Percentiles rank a stretch among this genome's conserved stretches.
phyloP scores from a whole-genome alignment of 106 monocot genomes.

The Apostasia shenzhenica region DNA sequence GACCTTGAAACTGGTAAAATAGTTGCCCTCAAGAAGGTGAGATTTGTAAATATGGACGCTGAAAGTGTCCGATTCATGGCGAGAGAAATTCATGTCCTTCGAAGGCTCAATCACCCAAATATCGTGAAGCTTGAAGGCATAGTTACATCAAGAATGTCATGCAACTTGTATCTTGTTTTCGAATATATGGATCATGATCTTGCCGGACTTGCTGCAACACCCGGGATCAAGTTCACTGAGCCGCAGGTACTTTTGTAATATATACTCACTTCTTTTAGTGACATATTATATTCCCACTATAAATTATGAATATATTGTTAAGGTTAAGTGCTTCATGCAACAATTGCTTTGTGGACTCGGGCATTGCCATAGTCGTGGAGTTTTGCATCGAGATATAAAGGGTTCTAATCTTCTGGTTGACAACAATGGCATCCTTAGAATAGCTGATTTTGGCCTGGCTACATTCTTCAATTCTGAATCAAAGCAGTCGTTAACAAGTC shows the following conservation, averaged over 20 bases:
- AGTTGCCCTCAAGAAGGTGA: constrained; percentile 62
- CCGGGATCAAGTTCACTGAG: constrained; percentile 46
- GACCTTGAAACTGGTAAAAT: constrained; percentile 42
- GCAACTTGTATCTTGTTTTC: constrained; percentile 57
- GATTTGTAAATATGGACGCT: constrained; percentile 55
- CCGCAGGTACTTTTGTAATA: constrained; percentile 30
- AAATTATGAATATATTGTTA: constrained; percentile 3
- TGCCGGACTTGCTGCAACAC: constrained; percentile 46
- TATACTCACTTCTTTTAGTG: neutral
- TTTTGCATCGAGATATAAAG: constrained; percentile 60
- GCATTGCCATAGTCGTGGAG: constrained; percentile 49
- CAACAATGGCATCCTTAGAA: constrained; percentile 44
- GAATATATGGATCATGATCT: constrained; percentile 76
- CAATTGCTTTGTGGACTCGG: constrained; percentile 51
- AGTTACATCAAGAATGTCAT: constrained; percentile 37
- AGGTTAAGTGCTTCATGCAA: constrained; percentile 61
- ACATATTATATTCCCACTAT: neutral
- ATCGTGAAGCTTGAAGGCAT: constrained; percentile 49
- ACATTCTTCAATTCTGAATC: constrained; percentile 38
- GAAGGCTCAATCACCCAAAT: constrained; percentile 52
- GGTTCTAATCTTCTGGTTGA: constrained; percentile 55
- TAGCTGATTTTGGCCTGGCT: constrained; percentile 63
- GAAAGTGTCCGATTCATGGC: constrained; percentile 73
- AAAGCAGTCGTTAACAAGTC: constrained; percentile 44
- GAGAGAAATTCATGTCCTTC: constrained; percentile 54